Evolutionary conservation across 805 yeast genomes (phyloP), one percentile per base, ranked within the genome.

Genomic region (Yamadazyma akitaensis): DNA sequence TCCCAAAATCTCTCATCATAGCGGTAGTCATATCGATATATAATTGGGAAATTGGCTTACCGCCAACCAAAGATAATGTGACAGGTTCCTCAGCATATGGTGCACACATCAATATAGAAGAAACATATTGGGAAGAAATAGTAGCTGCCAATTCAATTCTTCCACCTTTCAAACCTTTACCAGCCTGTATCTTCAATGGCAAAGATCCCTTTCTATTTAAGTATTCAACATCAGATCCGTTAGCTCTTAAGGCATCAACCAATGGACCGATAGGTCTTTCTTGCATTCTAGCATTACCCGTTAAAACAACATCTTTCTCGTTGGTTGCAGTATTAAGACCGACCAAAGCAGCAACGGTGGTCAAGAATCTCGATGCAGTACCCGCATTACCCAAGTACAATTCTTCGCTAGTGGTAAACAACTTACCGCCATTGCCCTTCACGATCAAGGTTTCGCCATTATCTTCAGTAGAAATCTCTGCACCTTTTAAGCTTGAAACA

Each of bases 241-340:
- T 92, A 9, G 78, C 67, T 46, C 85, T 76, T 54, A 94, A 73
- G 4, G 99, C 96, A 57, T 90, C 96, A 11, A 94, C 97, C 47
- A 94, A 76, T 2, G 98, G 97, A 28, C 96, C 98, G 57, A 89
- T 88, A 16, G 99, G 99, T 58, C 99, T 79, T 65, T 91, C 95
- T 66, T 91, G 96, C 99, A 94, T 94, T 67, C 99, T 81, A 42
- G 88, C 85, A 66, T 94, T 94, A 55, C 99, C 99, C 1, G 98
- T 94, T 51, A 94, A 75, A 6, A 81, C 70, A 25, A 90, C 81
- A 49, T 72, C 76, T 59, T 41, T 33, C 19, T 34, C 51, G 44
- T n/a, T 61, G 45, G n/a, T 52, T 43, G 30, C 34, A 9, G 59
- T 40, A 25, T 82, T 71, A 25, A 58, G 42, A 17, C 78, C 73